phyloP scores from a whole-genome alignment of 495 filamentous ascomycete species.

The Achaetomiella virescens region DNA sequence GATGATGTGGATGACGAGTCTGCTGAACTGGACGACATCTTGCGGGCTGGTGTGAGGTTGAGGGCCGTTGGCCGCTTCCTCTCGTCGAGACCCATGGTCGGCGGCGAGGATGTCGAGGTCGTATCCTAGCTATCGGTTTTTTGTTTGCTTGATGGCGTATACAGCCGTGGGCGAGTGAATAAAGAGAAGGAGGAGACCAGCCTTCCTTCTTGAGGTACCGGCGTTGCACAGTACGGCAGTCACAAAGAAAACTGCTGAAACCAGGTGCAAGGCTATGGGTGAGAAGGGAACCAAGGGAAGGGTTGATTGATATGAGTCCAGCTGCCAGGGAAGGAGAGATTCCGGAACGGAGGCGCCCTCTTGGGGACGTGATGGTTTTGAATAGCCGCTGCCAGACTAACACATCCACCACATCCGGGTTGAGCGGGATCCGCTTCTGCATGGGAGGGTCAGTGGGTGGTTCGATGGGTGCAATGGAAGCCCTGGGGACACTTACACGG shows the following conservation, averaged over 20 bases:
- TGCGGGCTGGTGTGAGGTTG: slow-evolving; percentile 41
- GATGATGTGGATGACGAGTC: slow-evolving; percentile 48
- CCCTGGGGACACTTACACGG: slow-evolving; percentile 22
- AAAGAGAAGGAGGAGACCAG: slow-evolving; percentile 33
- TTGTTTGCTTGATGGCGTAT: slow-evolving; percentile 17
- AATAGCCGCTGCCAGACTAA: slow-evolving; percentile 39
- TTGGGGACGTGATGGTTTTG: slow-evolving; percentile 45
- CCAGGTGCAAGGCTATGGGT: slow-evolving; percentile 17
- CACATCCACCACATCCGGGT: slow-evolving; percentile 23
- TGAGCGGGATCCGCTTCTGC: slow-evolving; percentile 32
- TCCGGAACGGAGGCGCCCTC: slow-evolving; percentile 27
- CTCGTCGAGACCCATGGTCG: slow-evolving; percentile 31
- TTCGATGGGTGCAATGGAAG: slow-evolving; percentile 21
- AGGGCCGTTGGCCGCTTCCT: slow-evolving; percentile 47
- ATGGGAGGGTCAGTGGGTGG: slow-evolving; percentile 32
- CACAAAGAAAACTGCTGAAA: slow-evolving; percentile 18
- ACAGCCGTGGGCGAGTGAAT: slow-evolving; percentile 7
- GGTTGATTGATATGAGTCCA: slow-evolving; percentile 47
- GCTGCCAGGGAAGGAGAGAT: slow-evolving; percentile 40
- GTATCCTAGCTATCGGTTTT: slow-evolving; percentile 12
- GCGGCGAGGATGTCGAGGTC: slow-evolving; percentile 21
- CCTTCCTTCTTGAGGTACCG: slow-evolving; percentile 21
- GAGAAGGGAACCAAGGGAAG: slow-evolving; percentile 26
- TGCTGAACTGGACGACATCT: slow-evolving; percentile 45
- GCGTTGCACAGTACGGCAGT: slow-evolving; percentile 3